Evolutionary conservation across 192 early-diverging fungal genomes (phyloP).

Genomic region (Backusella australiensis): DNA sequence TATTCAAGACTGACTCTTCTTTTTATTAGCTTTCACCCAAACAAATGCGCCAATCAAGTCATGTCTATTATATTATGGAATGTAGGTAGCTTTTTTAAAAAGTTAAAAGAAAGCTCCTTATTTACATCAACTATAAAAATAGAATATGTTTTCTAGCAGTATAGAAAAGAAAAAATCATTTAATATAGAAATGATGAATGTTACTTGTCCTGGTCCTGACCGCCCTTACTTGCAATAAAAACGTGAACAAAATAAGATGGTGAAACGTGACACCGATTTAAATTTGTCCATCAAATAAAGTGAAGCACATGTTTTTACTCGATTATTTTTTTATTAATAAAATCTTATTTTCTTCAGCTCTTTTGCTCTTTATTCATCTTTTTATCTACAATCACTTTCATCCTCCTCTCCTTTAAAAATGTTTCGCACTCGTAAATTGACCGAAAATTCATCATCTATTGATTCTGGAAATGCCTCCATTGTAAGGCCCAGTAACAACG

Average conservation of each 20-base stretch:
- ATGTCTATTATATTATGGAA: conserved; percentile 56
- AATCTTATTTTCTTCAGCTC: neutral
- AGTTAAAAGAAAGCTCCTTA: neutral
- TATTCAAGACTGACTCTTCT: neutral
- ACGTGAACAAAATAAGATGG: conserved; percentile 4
- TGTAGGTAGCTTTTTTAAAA: conserved; percentile 27
- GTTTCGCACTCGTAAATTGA: neutral
- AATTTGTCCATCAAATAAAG: neutral
- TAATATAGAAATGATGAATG: conserved; percentile 32
- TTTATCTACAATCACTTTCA: neutral
- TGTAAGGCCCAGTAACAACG: neutral
- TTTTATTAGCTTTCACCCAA: conserved; percentile 51
- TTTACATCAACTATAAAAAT: neutral
- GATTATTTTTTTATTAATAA: neutral
- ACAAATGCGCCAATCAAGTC: conserved; percentile 52
- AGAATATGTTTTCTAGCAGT: conserved; percentile 48
- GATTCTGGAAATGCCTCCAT: conserved; percentile 22
- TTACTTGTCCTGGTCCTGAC: conserved; percentile 41
- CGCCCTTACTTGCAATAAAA: conserved; percentile 34
- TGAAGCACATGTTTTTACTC: neutral
- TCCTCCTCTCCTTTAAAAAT: conserved; percentile 11
- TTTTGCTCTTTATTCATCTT: neutral
- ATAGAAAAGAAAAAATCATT: conserved; percentile 32
- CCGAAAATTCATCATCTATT: conserved; percentile 14
- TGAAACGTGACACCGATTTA: neutral